A percentile compares a stretch with the other conserved stretches of the same genome.
Evolutionary conservation across 306 rosid species (phyloP).

Genomic region (Acacia melanoxylon): DNA sequence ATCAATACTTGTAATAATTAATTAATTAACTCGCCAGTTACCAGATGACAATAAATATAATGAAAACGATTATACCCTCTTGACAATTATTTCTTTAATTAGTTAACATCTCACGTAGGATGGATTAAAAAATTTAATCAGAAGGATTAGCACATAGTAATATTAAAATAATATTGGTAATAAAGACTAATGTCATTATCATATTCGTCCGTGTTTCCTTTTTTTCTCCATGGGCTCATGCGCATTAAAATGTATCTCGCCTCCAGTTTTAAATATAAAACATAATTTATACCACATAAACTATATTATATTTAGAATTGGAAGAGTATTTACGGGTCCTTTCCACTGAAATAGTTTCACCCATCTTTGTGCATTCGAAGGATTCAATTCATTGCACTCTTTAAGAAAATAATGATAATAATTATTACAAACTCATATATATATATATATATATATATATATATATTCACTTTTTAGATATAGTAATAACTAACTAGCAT

Average conservation of each 20-base stretch:
- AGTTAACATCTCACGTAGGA: neutral
- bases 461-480: neutral
- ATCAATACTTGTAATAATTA: neutral
- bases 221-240: neutral
- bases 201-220: neutral
- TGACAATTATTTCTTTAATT: neutral
- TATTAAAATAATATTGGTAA: neutral
- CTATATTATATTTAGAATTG: too few species aligned
- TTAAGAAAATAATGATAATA: neutral
- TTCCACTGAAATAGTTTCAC: neutral
- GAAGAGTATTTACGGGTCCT: too few species aligned
- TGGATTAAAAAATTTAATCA: neutral
- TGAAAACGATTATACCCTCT: neutral
- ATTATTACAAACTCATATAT: too few species aligned
- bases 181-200: neutral
- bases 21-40: neutral
- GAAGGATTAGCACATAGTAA: neutral
- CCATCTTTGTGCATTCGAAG: neutral
- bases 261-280: too few species aligned
- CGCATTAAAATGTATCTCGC: too few species aligned
- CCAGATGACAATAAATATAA: neutral
- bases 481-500: neutral
- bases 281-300: too few species aligned
- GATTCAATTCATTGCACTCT: too few species aligned
- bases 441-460: too few species aligned